A percentile compares a stretch with the other conserved stretches of the same genome.
phyloP scores from a whole-genome alignment of 192 early-diverging fungal species.

The Paraglomus brasilianum region DNA sequence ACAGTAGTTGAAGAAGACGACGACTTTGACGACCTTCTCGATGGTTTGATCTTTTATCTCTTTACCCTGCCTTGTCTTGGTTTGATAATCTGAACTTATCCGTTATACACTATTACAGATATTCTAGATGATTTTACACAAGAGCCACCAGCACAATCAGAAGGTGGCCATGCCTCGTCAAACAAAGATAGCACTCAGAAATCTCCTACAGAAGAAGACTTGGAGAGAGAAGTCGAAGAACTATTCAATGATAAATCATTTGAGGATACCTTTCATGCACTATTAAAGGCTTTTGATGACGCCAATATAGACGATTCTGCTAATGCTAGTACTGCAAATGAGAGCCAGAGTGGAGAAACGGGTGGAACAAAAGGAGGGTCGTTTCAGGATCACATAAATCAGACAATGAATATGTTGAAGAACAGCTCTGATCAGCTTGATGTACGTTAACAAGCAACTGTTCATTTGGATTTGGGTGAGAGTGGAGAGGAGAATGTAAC shows the following conservation, averaged over 20 bases:
- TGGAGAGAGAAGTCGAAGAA: conserved; percentile 76
- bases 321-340: conserved; percentile 18
- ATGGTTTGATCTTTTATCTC: conserved; percentile 46
- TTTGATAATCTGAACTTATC: not conserved
- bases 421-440: conserved; percentile 83
- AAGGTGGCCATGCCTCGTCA: not conserved
- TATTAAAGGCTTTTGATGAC: conserved; percentile 48
- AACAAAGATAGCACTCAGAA: conserved; percentile 23
- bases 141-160: conserved; percentile 31
- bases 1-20: conserved; percentile 51
- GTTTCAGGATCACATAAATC: conserved; percentile 87
- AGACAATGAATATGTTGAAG: conserved; percentile 88
- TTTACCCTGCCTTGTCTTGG: not conserved
- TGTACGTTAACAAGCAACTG: conserved; percentile 46
- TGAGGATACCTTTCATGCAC: conserved; percentile 53
- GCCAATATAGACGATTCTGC: conserved; percentile 29
- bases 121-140: conserved; percentile 72
- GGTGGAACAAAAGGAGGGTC: conserved; percentile 36
- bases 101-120: conserved; percentile 42
- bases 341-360: not conserved
- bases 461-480: too few species aligned
- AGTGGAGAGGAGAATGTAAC: too few species aligned
- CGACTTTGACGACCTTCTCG: conserved; percentile 68
- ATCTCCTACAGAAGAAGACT: conserved; percentile 52
- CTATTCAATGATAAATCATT: conserved; percentile 56